A percentile compares a stretch with the other conserved stretches of the same genome.
These are phyloP conservation scores for Davidsoniella virescens DNA, from an alignment of 2,329 filamentous ascomycete species.

Conservation along the genomic window DNA sequence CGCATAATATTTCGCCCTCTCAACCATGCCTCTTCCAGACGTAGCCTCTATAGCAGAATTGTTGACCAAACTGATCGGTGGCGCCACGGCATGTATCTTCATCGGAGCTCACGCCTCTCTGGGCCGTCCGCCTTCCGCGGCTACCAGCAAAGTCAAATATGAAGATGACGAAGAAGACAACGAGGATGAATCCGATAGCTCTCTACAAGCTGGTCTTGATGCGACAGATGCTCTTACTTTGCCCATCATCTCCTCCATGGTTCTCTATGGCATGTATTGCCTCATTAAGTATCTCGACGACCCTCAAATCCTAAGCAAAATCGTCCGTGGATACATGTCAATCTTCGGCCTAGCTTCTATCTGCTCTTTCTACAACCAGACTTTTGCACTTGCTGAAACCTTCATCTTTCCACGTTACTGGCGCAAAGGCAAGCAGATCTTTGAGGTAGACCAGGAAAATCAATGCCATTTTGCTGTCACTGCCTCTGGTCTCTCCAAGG, in stretches of 20 bases:
- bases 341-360: conserved; percentile 64
- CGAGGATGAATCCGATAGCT: conserved; percentile 34
- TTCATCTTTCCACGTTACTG: conserved; percentile 63
- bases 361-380: conserved; percentile 56
- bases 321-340: conserved; percentile 72
- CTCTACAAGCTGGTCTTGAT: conserved; percentile 22
- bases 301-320: conserved; percentile 62
- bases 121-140: conserved; percentile 66
- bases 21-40: background rate
- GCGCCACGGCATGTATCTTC: conserved; percentile 70
- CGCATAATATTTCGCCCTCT: background rate
- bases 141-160: conserved; percentile 26
- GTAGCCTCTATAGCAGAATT: background rate
- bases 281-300: conserved; percentile 81
- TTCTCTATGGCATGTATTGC: conserved; percentile 65
- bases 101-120: conserved; percentile 74
- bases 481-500: conserved; percentile 11
- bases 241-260: conserved; percentile 57
- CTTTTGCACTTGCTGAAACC: conserved; percentile 44
- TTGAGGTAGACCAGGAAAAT: conserved; percentile 23
- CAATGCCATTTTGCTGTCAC: conserved; percentile 11
- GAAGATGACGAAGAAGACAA: conserved; percentile 31
- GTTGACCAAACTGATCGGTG: conserved; percentile 32
- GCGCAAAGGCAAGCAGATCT: conserved; percentile 21
- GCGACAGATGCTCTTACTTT: conserved; percentile 73